A percentile compares a stretch with the other conserved stretches of the same genome.
Evolutionary conservation across 331 rosid species (phyloP).

Genomic region (Prunus yedoensis): DNA sequence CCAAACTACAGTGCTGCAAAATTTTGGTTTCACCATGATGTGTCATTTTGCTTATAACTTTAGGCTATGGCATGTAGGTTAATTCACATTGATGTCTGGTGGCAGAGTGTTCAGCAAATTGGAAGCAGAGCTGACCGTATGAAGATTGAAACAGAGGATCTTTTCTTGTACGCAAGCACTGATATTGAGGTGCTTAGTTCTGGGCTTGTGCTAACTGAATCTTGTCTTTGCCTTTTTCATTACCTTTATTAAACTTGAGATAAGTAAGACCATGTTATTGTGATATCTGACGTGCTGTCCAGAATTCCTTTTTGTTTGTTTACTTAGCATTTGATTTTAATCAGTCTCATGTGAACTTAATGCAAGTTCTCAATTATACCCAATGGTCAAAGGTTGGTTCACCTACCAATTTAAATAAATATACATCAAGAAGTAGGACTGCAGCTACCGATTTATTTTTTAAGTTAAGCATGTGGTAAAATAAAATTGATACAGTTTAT

Average conservation of each 20-base stretch:
- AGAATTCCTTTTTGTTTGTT: background rate
- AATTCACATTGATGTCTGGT: constrained; percentile 29
- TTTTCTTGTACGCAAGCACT: constrained; percentile 85
- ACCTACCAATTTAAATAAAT: too few species aligned
- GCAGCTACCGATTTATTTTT: background rate
- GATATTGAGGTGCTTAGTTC: constrained; percentile 72
- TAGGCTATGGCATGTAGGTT: constrained; percentile 1
- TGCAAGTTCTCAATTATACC: too few species aligned
- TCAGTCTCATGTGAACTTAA: background rate
- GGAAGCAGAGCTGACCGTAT: constrained; percentile 88
- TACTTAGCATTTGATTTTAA: background rate
- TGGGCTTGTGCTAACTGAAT: constrained; percentile 9
- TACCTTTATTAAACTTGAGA: background rate
- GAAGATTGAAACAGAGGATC: constrained; percentile 54
- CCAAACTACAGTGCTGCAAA: background rate
- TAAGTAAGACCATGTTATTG: background rate
- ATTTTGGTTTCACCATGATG: constrained; percentile 2
- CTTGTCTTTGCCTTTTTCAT: background rate
- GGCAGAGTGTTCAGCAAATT: constrained; percentile 90
- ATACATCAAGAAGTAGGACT: too few species aligned
- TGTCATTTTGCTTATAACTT: background rate
- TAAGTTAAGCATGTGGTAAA: background rate
- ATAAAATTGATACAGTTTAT: background rate
- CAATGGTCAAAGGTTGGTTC: background rate
- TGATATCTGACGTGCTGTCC: background rate